Base-by-base conservation (phyloP, 345 rosid genomes). In the Viola odorata region DNA sequence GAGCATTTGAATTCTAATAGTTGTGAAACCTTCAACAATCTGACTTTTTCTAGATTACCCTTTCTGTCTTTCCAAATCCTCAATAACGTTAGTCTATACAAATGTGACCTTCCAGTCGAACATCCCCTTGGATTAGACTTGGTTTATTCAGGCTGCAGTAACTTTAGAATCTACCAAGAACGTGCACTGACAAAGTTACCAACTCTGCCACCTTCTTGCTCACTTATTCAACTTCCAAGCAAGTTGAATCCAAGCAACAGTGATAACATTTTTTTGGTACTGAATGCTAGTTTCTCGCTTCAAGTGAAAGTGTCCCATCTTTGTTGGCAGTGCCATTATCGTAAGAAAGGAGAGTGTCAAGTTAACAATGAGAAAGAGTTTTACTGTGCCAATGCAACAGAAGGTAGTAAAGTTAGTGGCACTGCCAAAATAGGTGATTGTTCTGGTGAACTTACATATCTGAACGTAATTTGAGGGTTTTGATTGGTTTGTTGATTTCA, bases 1-100 rank as follows among this genome's bases (percentile, higher is more conserved):
- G 12, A 51, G 15, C 62, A 50, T 14, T 63, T 73, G 45, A 0
- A 3, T 3, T n/a, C 67, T n/a, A 12, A 12, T 7, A 4, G 47
- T n/a, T 79, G 81, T 37, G 39, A 11, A 8, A 68, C 68, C 59
- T 72, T 74, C 37, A 67, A 71, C 15, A 55, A 41, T 55, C 56
- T 74, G 12, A 69, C 77, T 55, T 60, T 77, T 48, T 72, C 82
- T 37, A 9, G 15, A 8, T 62, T 64, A 11, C 81, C 81, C 12
- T 74, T 53, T 60, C 55, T 75, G 36, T 48, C 53, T 32, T 73
- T 69, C 5, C 12, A 37, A 5, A 45, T 68, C 5, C 8, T 1
- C 1, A 0, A 5, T 0, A 37, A 68, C n/a, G 5, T 39, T 39
- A 55, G 56, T 58, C 23, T 81, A 64, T 68, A 63, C 70, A 72